Percentiles rank a stretch among this genome's conserved stretches.
These are phyloP conservation scores for Cadophora sp. DNA, from an alignment of 2,329 filamentous ascomycete genomes.

Conservation along the genomic window DNA sequence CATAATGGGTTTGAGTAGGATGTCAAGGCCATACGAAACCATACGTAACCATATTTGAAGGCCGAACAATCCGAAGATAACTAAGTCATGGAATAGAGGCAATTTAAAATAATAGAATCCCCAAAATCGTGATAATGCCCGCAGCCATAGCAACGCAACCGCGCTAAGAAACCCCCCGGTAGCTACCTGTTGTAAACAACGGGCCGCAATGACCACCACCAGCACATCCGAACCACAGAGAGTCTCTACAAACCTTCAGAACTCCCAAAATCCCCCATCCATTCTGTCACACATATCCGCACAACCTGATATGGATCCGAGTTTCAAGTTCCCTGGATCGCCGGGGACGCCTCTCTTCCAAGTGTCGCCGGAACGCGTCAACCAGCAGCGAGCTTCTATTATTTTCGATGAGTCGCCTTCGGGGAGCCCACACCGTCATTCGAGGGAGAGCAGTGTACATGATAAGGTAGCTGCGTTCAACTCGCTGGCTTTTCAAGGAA, in stretches of 20 bases:
- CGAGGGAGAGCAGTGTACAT: conserved; percentile 66
- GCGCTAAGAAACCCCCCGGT: conserved; percentile 2
- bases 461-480: conserved; percentile 78
- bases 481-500: conserved; percentile 62
- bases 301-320: conserved; percentile 49
- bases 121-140: not conserved
- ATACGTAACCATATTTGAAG: not conserved
- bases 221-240: conserved; percentile 16
- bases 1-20: not conserved
- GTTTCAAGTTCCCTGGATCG: conserved; percentile 59
- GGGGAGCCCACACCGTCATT: conserved; percentile 36
- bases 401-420: conserved; percentile 37
- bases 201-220: conserved; percentile 8
- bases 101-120: not conserved
- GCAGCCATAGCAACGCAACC: conserved; percentile 18
- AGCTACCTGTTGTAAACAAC: conserved; percentile 11
- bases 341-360: conserved; percentile 64
- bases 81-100: not conserved
- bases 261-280: conserved; percentile 23
- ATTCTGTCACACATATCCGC: conserved; percentile 16
- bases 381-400: conserved; percentile 51
- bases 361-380: conserved; percentile 69
- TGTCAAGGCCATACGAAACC: not conserved
- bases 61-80: not conserved
- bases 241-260: conserved; percentile 13